phyloP scores from a whole-genome alignment of 139 green algal genomes.

The Picochlorum sp. region DNA sequence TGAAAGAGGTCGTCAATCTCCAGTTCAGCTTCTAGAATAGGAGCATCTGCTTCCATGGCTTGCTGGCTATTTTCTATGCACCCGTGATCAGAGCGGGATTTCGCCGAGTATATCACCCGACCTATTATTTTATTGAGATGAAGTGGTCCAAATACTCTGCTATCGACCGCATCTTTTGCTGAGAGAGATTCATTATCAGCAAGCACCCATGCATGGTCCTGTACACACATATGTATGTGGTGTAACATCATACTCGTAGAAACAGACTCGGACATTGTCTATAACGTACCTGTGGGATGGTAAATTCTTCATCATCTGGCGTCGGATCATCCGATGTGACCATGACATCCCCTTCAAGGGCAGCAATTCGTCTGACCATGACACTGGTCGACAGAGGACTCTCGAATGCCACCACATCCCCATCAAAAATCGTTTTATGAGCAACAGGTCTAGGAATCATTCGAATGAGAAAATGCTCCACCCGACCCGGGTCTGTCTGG shows the following conservation, averaged over 20 bases:
- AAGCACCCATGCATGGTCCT: constrained; percentile 77
- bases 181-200: constrained; percentile 62
- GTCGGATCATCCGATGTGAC: constrained; percentile 17
- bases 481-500: constrained; percentile 12
- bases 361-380: constrained; percentile 66
- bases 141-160: constrained; percentile 51
- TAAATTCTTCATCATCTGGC: constrained; percentile 10
- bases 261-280: not conserved
- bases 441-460: constrained; percentile 37
- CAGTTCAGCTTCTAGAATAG: constrained; percentile 43
- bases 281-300: not conserved
- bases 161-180: constrained; percentile 46
- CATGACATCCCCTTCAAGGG: constrained; percentile 64
- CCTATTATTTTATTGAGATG: constrained; percentile 40
- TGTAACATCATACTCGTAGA: too few species aligned
- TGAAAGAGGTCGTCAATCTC: constrained; percentile 29
- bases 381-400: constrained; percentile 7
- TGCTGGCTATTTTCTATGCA: constrained; percentile 36
- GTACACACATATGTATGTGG: not conserved
- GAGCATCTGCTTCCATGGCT: constrained; percentile 27
- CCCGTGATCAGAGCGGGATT: constrained; percentile 22
- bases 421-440: constrained; percentile 29
- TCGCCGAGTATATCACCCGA: constrained; percentile 26
- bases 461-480: constrained; percentile 53
- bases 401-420: constrained; percentile 57